Percentiles rank a stretch among this genome's conserved stretches.
Conservation (phyloP, 2,329 filamentous ascomycete species). For the Stachybotrys chlorohalonatus region DNA sequence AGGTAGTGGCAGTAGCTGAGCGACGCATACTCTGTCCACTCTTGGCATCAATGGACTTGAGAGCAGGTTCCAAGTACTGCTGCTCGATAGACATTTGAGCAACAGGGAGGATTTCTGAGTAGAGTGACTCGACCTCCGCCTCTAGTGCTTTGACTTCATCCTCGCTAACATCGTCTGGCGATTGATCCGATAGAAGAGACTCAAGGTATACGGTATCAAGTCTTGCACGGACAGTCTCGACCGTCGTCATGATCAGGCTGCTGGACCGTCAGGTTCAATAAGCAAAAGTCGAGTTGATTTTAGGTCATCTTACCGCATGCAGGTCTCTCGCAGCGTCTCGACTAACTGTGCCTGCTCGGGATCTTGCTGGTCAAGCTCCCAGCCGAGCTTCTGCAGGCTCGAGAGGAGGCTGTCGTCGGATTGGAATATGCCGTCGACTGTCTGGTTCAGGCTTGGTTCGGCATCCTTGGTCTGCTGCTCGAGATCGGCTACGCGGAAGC, state of each 20-base stretch:
- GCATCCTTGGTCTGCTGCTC: slow-evolving; percentile 40
- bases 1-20: slow-evolving; percentile 37
- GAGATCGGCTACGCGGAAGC: slow-evolving; percentile 36
- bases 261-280: slow-evolving; percentile 2
- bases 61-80: slow-evolving; percentile 54
- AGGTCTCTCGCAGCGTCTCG: slow-evolving; percentile 49
- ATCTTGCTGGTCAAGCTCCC: slow-evolving; percentile 46
- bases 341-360: slow-evolving; percentile 43
- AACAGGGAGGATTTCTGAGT: slow-evolving; percentile 59
- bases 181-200: slow-evolving; percentile 20
- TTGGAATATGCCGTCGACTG: slow-evolving; percentile 39
- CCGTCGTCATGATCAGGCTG: slow-evolving; percentile 47
- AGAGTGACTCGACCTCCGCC: slow-evolving; percentile 59
- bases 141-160: slow-evolving; percentile 43
- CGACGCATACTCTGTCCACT: slow-evolving; percentile 33
- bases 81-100: slow-evolving; percentile 64
- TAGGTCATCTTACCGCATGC: slow-evolving; percentile 32
- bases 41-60: slow-evolving; percentile 32
- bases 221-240: slow-evolving; percentile 43
- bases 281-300: background rate
- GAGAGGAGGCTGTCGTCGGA: slow-evolving; percentile 58
- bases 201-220: slow-evolving; percentile 49
- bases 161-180: slow-evolving; percentile 15
- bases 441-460: slow-evolving; percentile 34
- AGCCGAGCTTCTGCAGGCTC: slow-evolving; percentile 57